Conservation (phyloP, 306 rosid genomes). For the Oemleria cerasiformis region DNA sequence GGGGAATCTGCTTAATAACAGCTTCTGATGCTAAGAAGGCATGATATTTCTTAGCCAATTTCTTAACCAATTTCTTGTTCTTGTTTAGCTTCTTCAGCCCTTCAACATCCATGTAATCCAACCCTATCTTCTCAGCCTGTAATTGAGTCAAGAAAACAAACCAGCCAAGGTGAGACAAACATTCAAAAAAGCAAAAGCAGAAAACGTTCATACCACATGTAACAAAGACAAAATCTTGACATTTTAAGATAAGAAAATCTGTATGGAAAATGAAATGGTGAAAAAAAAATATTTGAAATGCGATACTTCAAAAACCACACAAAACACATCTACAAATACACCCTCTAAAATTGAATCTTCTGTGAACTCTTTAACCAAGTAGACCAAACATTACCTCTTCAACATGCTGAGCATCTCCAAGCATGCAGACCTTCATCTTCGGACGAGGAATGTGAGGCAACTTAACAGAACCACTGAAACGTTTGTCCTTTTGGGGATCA, state of each 20-base stretch:
- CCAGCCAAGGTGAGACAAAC: background rate
- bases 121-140: conserved; percentile 75
- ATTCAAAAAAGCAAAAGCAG: background rate
- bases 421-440: conserved; percentile 88
- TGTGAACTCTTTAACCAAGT: background rate
- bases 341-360: background rate
- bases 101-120: conserved; percentile 85
- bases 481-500: conserved; percentile 89
- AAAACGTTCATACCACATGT: background rate
- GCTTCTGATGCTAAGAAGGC: conserved; percentile 91
- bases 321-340: background rate
- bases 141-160: background rate
- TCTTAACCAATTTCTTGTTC: conserved; percentile 77
- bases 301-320: background rate
- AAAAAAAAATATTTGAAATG: background rate
- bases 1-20: conserved; percentile 85
- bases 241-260: background rate
- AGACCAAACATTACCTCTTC: conserved; percentile 58
- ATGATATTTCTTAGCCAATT: conserved; percentile 75
- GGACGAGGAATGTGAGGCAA: conserved; percentile 87
- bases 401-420: conserved; percentile 88
- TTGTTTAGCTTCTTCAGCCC: conserved; percentile 77
- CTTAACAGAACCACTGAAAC: conserved; percentile 80
- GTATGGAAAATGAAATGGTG: background rate
- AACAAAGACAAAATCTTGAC: background rate